Evolutionary conservation across 2,329 filamentous ascomycete species (phyloP).

Genomic region (Colletotrichum caudatum): DNA sequence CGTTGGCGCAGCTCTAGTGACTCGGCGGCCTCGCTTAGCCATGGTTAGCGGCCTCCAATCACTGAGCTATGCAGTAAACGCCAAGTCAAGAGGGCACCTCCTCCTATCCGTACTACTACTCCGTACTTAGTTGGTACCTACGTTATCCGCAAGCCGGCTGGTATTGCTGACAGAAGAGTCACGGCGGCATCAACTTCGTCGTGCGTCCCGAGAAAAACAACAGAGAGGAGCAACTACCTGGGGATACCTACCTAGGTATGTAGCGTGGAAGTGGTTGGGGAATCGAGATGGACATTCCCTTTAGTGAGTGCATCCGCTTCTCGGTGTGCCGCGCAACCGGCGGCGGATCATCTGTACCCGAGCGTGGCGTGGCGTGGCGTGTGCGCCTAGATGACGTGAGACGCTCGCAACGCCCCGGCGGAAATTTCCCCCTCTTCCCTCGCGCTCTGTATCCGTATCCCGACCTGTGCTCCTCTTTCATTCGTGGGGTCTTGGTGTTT

Average conservation of each 20-base stretch:
- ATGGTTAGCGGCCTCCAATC: neutral
- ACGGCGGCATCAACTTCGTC: neutral
- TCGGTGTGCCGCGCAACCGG: neutral
- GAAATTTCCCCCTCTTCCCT: neutral
- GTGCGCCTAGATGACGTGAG: slow-evolving; percentile 35
- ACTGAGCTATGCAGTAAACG: neutral
- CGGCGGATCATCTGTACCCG: slow-evolving; percentile 32
- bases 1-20: slow-evolving; percentile 7
- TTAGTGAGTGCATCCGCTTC: neutral
- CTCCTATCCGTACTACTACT: too few relatives aligned
- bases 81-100: neutral
- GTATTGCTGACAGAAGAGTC: neutral
- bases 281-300: neutral
- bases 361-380: neutral
- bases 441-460: slow-evolving; percentile 3
- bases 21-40: slow-evolving; percentile 25
- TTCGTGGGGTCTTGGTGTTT: neutral
- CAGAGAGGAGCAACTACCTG: too few relatives aligned
- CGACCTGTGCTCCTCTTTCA: neutral
- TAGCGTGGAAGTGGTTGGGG: too few relatives aligned
- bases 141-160: too few relatives aligned
- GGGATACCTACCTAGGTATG: too few relatives aligned
- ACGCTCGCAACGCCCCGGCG: slow-evolving; percentile 8
- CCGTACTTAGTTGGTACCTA: too few relatives aligned
- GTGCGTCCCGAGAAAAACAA: neutral